A percentile compares a stretch with the other conserved stretches of the same genome.
Evolutionary conservation across 2,329 filamentous ascomycete species (phyloP).

Genomic region (Fusarium succisae): DNA sequence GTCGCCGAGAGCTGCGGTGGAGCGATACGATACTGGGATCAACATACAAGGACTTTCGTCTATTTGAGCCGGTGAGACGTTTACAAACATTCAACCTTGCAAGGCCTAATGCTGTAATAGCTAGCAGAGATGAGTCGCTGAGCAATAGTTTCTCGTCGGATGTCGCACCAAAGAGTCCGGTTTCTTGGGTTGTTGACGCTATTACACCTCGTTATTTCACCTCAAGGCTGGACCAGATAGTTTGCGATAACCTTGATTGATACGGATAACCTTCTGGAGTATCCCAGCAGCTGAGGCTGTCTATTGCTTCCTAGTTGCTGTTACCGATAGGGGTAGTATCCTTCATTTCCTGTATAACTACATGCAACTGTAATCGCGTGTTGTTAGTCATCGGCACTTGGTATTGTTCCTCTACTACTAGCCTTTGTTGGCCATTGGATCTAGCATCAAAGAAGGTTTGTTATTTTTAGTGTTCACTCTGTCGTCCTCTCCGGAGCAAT

Average conservation of each 20-base stretch:
- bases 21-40: slow-evolving; percentile 14
- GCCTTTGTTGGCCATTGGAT: not conserved
- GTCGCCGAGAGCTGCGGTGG: slow-evolving; percentile 26
- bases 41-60: not conserved
- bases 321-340: not conserved
- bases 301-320: not conserved
- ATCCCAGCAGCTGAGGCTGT: not conserved
- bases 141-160: not conserved
- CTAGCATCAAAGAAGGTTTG: not conserved
- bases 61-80: not conserved
- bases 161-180: slow-evolving; percentile 27
- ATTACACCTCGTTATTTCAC: slow-evolving; percentile 7
- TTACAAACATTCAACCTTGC: not conserved
- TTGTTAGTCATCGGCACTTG: not conserved
- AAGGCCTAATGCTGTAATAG: not conserved
- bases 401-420: not conserved
- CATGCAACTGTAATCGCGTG: slow-evolving; percentile 1
- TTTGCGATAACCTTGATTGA: not conserved
- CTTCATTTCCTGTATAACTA: slow-evolving; percentile 7
- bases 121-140: not conserved
- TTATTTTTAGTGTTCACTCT: slow-evolving; percentile 19
- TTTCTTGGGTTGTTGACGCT: not conserved
- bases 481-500: not conserved
- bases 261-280: slow-evolving; percentile 2
- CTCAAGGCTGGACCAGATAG: not conserved